Evolutionary conservation across 2,329 filamentous ascomycete genomes (phyloP).

Genomic region (Periconia sp.): DNA sequence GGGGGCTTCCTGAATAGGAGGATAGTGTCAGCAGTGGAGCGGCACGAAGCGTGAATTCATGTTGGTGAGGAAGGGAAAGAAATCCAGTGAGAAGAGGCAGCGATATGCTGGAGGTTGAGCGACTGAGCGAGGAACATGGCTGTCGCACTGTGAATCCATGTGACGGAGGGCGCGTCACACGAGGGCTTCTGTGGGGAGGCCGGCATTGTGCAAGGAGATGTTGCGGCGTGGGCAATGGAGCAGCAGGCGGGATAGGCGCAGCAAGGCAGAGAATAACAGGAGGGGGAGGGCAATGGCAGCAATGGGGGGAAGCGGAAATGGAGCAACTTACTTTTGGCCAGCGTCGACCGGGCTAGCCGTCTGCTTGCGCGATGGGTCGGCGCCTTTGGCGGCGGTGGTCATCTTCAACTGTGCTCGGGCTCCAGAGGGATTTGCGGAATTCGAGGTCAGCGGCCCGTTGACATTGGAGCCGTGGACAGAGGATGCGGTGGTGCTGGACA

Average conservation of each 20-base stretch:
- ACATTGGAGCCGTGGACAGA: slow-evolving; percentile 36
- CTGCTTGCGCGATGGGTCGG: slow-evolving; percentile 58
- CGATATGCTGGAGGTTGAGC: too few relatives aligned
- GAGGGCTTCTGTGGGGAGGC: slow-evolving; percentile 19
- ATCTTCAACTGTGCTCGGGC: slow-evolving; percentile 53
- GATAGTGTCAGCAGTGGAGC: slow-evolving; percentile 28
- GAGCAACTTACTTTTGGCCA: slow-evolving; percentile 54
- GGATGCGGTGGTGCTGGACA: slow-evolving; percentile 36
- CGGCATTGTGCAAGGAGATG: slow-evolving; percentile 19
- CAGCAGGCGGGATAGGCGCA: slow-evolving; percentile 2
- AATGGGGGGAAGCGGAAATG: neutral
- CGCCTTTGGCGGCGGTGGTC: slow-evolving; percentile 51
- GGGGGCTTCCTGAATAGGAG: slow-evolving; percentile 49
- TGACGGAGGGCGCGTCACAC: slow-evolving; percentile 37
- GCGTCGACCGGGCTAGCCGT: slow-evolving; percentile 57
- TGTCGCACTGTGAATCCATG: slow-evolving; percentile 39
- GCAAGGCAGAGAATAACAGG: slow-evolving; percentile 1
- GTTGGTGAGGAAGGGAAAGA: slow-evolving; percentile 5
- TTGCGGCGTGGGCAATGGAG: slow-evolving; percentile 18
- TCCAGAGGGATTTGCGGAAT: slow-evolving; percentile 41
- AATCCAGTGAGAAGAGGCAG: slow-evolving; percentile 7
- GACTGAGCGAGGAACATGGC: slow-evolving; percentile 9
- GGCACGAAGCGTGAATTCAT: slow-evolving; percentile 1
- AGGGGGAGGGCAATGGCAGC: neutral
- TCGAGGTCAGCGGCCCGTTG: slow-evolving; percentile 32